Percentiles rank a stretch among this genome's conserved stretches.
These are phyloP conservation scores for Candida tropicalis DNA, from an alignment of 1,139 yeast genomes.

Conservation along the genomic window DNA sequence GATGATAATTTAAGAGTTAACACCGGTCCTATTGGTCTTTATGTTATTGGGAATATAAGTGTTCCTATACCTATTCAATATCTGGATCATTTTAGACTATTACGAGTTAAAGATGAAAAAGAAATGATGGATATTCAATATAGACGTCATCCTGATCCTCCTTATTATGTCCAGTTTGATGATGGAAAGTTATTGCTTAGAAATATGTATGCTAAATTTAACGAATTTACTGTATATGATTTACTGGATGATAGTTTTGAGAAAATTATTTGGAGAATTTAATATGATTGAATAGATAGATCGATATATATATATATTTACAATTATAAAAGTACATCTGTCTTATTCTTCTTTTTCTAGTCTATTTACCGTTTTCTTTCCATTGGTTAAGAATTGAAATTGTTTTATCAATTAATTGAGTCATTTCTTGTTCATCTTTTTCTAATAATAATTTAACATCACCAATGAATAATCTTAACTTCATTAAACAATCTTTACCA, in stretches of 20 bases:
- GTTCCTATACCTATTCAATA: background rate
- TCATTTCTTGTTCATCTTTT: constrained; percentile 32
- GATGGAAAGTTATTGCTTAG: background rate
- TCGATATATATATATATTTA: background rate
- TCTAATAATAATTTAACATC: constrained; percentile 33
- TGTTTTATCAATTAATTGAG: constrained; percentile 21
- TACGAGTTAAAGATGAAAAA: background rate
- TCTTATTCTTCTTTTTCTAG: too few species aligned
- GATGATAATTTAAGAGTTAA: background rate
- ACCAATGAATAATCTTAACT: constrained; percentile 35
- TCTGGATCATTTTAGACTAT: background rate
- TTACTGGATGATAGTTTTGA: constrained; percentile 2
- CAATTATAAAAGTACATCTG: background rate
- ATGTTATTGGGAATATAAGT: background rate
- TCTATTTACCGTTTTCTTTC: constrained; percentile 17
- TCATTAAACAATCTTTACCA: constrained; percentile 15
- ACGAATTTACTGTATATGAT: background rate
- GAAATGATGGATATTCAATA: background rate
- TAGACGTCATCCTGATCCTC: constrained; percentile 2
- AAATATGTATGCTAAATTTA: background rate
- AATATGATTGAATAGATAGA: background rate
- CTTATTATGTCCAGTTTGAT: background rate
- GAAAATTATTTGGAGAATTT: background rate
- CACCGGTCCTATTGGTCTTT: background rate
- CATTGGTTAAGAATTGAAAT: constrained; percentile 31